Evolutionary conservation across 805 yeast species (phyloP).

Genomic region (Wickerhamomyces chaumierensis): DNA sequence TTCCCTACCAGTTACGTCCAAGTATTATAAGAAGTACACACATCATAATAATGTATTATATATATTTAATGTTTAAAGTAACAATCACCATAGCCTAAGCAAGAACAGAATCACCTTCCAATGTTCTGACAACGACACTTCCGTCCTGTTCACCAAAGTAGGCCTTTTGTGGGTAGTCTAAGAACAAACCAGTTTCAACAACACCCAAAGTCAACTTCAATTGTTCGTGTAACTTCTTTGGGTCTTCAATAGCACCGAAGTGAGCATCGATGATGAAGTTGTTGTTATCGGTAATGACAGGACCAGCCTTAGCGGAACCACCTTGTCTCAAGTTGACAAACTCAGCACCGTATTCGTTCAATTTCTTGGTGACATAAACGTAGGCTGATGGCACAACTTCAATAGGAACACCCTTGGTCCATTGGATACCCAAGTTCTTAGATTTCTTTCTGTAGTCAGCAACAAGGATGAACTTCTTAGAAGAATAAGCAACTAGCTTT

Average conservation of each 20-base stretch:
- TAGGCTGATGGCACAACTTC: constrained; percentile 89
- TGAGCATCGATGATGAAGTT: constrained; percentile 89
- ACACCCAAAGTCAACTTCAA: constrained; percentile 82
- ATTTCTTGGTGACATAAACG: constrained; percentile 58
- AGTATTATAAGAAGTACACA: constrained; percentile 4
- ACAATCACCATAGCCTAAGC: no score
- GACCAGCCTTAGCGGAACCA: constrained; percentile 90
- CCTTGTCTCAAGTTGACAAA: constrained; percentile 69
- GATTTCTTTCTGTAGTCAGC: constrained; percentile 89
- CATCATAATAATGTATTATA: neutral
- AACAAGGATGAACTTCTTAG: constrained; percentile 70
- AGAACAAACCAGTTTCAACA: constrained; percentile 90
- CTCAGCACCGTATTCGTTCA: constrained; percentile 52
- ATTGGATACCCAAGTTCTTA: constrained; percentile 57
- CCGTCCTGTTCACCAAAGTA: constrained; percentile 89
- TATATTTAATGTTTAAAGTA: neutral
- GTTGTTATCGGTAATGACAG: constrained; percentile 91
- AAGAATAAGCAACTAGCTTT: constrained; percentile 78
- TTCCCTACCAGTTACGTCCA: constrained; percentile 66
- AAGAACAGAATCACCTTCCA: constrained; percentile 13
- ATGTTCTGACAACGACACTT: constrained; percentile 27
- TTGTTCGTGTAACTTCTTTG: constrained; percentile 42
- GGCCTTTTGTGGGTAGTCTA: constrained; percentile 57
- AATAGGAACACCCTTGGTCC: constrained; percentile 91
- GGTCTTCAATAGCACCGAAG: constrained; percentile 61